Base-by-base conservation (phyloP, 805 yeast species). In the Candida xiaguanensis region DNA sequence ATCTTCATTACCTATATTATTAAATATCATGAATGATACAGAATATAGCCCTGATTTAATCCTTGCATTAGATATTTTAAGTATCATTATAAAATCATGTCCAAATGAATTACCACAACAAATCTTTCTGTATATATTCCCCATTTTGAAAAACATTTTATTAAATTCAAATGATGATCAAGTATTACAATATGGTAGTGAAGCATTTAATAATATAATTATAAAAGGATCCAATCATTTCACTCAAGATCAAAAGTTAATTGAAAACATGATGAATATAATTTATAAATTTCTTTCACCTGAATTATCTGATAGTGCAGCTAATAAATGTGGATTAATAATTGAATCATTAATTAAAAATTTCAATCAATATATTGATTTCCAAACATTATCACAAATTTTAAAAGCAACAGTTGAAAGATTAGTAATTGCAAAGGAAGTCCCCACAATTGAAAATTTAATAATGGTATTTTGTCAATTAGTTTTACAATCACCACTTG, bases 371-470 rank as follows among this genome's bases (percentile, higher is more conserved):
- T 53, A 61, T 32, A 56, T 76, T 28, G 61, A 65, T 19, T 46
- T 47, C 28, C 63, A 61, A 7, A 74, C 72, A 42, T 63, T 75
- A 31, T 63, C 69, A 2, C 78, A 78, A 38, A 78, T 91, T n/a
- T 62, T 90, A 12, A 72, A 75, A 34, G 95, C 95, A 0, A 82
- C 91, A 0, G 80, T 89, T 0, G 60, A 64, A 25, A 74, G 95
- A 49, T 70, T 93, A 9, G 55, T 78, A 0, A 54, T 73, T 1
- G 86, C 95, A 0, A 72, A 77, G 43, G 87, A 83, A 46, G 70
- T 86, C 3, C 66, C 83, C 3, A 81, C 95, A 0, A 75, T 83
- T 14, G 95, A 88, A 47, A 87, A 85, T 51, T 68, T 91, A 46
- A 66, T 87, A 8, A 67, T 80, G 47, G 87, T 93, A 4, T 79